A percentile compares a stretch with the other conserved stretches of the same genome.
phyloP scores from a whole-genome alignment of 768 basidiomycete species.

The Termitomyces eurrhizus region DNA sequence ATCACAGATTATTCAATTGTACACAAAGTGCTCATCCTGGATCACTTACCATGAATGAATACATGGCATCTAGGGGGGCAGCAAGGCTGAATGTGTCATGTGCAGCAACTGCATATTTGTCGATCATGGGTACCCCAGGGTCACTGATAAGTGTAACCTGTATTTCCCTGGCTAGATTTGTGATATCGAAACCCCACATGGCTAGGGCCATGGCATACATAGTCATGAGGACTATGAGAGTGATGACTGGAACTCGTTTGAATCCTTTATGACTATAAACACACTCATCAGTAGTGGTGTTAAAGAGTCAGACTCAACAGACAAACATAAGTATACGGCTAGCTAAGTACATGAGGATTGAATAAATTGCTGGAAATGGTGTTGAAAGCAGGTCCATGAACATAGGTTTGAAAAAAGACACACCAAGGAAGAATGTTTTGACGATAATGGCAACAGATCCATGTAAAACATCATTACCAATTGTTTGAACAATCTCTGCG shows the following conservation, averaged over 20 bases:
- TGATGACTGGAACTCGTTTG: conserved; percentile 5
- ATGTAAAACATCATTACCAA: conserved; percentile 10
- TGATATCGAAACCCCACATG: conserved; percentile 11
- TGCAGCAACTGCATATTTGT: conserved; percentile 5
- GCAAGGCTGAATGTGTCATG: conserved; percentile 2
- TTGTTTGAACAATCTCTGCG: not conserved
- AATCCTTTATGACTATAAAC: conserved; percentile 7
- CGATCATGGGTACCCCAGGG: conserved; percentile 2
- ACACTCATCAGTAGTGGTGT: not conserved
- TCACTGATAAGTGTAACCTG: conserved; percentile 7
- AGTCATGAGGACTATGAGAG: conserved; percentile 4
- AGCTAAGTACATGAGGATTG: conserved; percentile 4
- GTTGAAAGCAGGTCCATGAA: not conserved
- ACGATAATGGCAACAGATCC: conserved; percentile 6
- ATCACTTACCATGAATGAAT: conserved; percentile 7
- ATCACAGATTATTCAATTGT: not conserved
- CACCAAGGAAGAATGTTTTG: conserved; percentile 12
- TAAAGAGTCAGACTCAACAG: not conserved
- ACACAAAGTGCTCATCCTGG: not conserved
- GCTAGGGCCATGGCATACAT: conserved; percentile 12
- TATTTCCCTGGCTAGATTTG: conserved; percentile 5
- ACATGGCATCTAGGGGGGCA: conserved; percentile 4
- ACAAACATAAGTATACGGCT: conserved; percentile 6
- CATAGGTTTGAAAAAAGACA: not conserved
- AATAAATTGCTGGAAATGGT: conserved; percentile 5